Evolutionary conservation across 2,329 filamentous ascomycete genomes (phyloP), one percentile per base, ranked within the genome.

Genomic region (Pseudopithomyces maydicus): DNA sequence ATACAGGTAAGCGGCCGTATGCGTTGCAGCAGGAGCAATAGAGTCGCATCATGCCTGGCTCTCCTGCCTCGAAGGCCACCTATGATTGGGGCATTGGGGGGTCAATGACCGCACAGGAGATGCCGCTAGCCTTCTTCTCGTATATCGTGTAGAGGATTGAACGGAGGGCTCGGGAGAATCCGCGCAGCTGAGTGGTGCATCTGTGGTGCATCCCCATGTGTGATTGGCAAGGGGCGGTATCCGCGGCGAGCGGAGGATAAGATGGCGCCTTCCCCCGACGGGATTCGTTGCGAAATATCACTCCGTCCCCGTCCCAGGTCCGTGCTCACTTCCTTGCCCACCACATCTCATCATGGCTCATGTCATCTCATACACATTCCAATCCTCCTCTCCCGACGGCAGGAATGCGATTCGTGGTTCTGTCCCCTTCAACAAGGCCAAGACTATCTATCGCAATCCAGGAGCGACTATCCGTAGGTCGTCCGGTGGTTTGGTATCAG

Each of bases 311-410:
- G 29, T 49, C 12, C 33, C 8, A 14, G 14, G 50, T 39, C 50
- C 29, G 43, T 38, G 43, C 41, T 41, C 36, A 23, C 41, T 17
- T 19, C 19, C 33, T 53, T 29, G 26, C 26, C 14, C 12, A 39
- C 23, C 11, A 53, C 29, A 3, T 15, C 38, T 20, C 41, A 35
- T 36, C 32, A 52, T 17, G 12, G n/a, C 19, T 17, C 33, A 32
- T 29, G 19, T 12, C 39, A 53, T 38, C 20, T 23, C 32, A 6
- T 22, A 6, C 8, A 17, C 50, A 38, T 17, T 41, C 29, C 22
- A 19, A 17, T 45, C 38, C 32, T 20, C 50, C 50, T 45, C 38
- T 46, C 23, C 50, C 41, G 43, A 36, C 43, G 43, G 49, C 38
- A 48, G 35, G 39, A 39, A 20, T 39, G 35, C 47, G 12, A 14